Base-by-base conservation (phyloP, 345 rosid species). In the Lumnitzera littorea region DNA sequence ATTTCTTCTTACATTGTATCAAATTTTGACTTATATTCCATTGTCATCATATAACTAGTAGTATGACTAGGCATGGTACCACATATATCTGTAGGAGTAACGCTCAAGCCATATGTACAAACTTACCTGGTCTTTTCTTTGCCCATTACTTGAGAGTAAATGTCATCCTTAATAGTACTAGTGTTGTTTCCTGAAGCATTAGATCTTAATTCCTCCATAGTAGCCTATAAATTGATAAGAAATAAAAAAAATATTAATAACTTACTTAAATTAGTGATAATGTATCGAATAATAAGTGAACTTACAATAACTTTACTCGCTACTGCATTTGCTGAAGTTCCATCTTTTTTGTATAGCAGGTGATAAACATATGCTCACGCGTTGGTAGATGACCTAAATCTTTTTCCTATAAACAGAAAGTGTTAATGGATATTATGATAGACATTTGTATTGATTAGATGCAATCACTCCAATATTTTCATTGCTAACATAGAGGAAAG, bases 131-230 rank as follows among this genome's bases (percentile, higher is more conserved):
- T 23, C 46, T 29, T 56, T 16, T 56, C 60, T 56, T 29, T 56
- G 15, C 60, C 60, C 48, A 56, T 56, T 25, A 56, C 47, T 56
- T 56, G 13, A 9, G 60, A 24, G 60, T 29, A 56, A 3, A 56
- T 20, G 31, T 56, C 60, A 56, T 29, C 10, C 27, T 23, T 20
- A 56, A 29, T 29, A 1, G 36, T 3, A 3, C 7, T 6, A 7
- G 17, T 46, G 29, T 52, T 29, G 36, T 29, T 29, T 29, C 1
- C 36, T 29, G 36, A 29, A 29, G 7, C 7, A 29, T 6, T 29
- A 3, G 36, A 29, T 6, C 3, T 52, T 25, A 16, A n/a, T 52
- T n/a, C 8, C 60, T 13, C 17, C n/a, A 4, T 20, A 14, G 15
- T 23, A 56, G 16, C 60, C 60, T 15, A 27, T n/a, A 20, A 24